These are phyloP conservation scores for Euphrasia arctica DNA, from an alignment of 305 asterid species.

Conservation along the genomic window DNA sequence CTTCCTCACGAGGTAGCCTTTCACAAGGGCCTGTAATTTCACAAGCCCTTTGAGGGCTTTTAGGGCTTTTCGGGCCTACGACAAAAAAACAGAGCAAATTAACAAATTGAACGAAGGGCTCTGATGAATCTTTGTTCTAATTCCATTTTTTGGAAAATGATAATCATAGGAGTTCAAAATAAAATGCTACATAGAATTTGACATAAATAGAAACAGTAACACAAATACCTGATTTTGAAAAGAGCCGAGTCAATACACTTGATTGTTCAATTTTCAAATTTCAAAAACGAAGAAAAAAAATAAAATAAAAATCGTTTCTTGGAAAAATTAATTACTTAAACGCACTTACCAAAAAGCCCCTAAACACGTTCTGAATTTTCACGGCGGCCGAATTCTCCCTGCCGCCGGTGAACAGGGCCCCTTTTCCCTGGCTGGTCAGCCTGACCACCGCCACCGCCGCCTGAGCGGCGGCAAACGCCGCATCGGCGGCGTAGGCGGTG, in stretches of 20 bases:
- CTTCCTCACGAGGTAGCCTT: slow-evolving; percentile 84
- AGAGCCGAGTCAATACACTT: background rate
- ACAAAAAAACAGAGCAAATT: slow-evolving; percentile 21
- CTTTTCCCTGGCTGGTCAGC: slow-evolving; percentile 70
- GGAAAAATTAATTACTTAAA: background rate
- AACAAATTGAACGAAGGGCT: background rate
- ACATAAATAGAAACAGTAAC: slow-evolving; percentile 12
- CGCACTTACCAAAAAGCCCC: slow-evolving; percentile 69
- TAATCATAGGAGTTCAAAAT: slow-evolving; percentile 1
- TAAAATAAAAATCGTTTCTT: background rate
- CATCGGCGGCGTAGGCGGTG: slow-evolving; percentile 89
- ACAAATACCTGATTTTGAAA: slow-evolving; percentile 5
- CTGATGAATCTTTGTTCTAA: background rate
- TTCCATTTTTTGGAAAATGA: background rate
- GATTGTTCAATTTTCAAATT: slow-evolving; percentile 26
- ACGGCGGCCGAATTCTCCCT: slow-evolving; percentile 54
- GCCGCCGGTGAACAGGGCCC: slow-evolving; percentile 40
- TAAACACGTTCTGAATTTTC: slow-evolving; percentile 65
- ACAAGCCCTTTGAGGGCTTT: slow-evolving; percentile 85
- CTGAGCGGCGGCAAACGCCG: slow-evolving; percentile 93
- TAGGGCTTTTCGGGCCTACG: slow-evolving; percentile 84
- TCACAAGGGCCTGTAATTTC: slow-evolving; percentile 80
- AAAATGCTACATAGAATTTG: background rate
- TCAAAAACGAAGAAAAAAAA: slow-evolving; percentile 16
- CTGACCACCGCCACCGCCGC: slow-evolving; percentile 90